A percentile compares a stretch with the other conserved stretches of the same genome.
These are phyloP conservation scores for Fabrea salina DNA, from an alignment of 169 alveolate species.

Conservation along the genomic window DNA sequence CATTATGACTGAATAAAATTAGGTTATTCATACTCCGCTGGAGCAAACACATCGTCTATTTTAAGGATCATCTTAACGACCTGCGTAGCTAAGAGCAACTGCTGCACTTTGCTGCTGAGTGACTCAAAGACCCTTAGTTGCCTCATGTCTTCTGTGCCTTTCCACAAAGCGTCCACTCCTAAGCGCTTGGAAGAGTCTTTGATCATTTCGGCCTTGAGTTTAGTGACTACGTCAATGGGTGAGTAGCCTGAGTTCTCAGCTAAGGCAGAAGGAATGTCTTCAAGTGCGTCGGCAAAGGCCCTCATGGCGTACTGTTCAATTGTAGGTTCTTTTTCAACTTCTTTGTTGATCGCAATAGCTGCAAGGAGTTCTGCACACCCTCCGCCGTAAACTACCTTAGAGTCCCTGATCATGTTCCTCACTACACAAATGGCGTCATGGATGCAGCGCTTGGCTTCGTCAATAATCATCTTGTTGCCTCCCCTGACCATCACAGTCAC, in stretches of 20 bases:
- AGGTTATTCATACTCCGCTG: conserved; percentile 59
- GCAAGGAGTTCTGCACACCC: conserved; percentile 98
- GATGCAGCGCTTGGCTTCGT: conserved; percentile 96
- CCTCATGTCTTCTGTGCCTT: conserved; percentile 84
- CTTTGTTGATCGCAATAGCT: conserved; percentile 88
- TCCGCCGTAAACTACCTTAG: conserved; percentile 96
- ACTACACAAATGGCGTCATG: conserved; percentile 99
- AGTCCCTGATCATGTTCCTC: conserved; percentile 81
- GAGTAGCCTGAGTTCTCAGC: conserved; percentile 97
- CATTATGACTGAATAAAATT: background rate
- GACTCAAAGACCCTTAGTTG: conserved; percentile 92
- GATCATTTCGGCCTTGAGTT: conserved; percentile 87
- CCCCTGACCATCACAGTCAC: conserved; percentile 96
- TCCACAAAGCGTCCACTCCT: conserved; percentile 92
- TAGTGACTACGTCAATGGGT: conserved; percentile 91
- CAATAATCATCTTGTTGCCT: conserved; percentile 95
- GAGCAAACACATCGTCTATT: conserved; percentile 96
- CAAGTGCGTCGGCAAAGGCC: conserved; percentile 97
- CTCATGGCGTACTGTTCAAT: conserved; percentile 97
- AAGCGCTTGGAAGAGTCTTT: conserved; percentile 80
- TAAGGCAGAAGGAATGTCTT: conserved; percentile 93
- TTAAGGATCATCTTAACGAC: conserved; percentile 98
- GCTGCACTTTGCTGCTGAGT: conserved; percentile 91
- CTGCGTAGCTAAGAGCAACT: conserved; percentile 96
- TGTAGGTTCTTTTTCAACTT: conserved; percentile 84